Percentiles rank a stretch among this genome's conserved stretches.
Evolutionary conservation across 2,329 filamentous ascomycete genomes (phyloP).

Genomic region (Neoascochyta sp.): DNA sequence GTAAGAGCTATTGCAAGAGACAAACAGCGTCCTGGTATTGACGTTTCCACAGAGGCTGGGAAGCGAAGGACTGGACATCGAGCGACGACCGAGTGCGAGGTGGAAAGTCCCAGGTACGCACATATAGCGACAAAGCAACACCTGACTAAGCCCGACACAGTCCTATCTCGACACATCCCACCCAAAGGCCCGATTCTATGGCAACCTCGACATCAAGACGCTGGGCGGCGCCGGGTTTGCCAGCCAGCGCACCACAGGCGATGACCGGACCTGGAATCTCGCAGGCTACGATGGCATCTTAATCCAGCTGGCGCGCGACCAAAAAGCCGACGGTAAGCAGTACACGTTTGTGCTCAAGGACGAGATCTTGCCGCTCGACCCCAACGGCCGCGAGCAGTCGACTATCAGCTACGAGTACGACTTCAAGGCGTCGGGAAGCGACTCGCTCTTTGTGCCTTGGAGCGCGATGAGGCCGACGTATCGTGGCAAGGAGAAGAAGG

Average conservation of each 20-base stretch:
- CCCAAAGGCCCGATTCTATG: conserved; percentile 56
- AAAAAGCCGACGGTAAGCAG: conserved; percentile 57
- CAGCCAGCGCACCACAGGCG: conserved; percentile 64
- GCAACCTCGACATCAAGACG: conserved; percentile 67
- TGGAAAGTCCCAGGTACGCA: conserved; percentile 57
- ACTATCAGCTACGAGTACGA: conserved; percentile 67
- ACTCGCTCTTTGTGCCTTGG: conserved; percentile 58
- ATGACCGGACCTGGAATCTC: conserved; percentile 61
- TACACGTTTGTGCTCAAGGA: conserved; percentile 78
- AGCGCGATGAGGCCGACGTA: conserved; percentile 66
- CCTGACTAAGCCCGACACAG: conserved; percentile 25
- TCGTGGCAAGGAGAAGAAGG: conserved; percentile 61
- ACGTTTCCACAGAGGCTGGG: conserved; percentile 52
- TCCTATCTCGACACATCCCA: conserved; percentile 46
- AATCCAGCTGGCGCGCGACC: conserved; percentile 49
- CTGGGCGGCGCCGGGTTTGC: conserved; percentile 81
- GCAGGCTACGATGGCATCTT: conserved; percentile 59
- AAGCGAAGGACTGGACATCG: conserved; percentile 59
- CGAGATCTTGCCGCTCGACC: conserved; percentile 53
- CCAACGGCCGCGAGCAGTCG: conserved; percentile 66
- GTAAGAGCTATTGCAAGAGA: too few species aligned
- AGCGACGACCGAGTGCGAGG: conserved; percentile 76
- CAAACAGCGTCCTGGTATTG: background rate
- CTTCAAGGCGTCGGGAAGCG: conserved; percentile 15
- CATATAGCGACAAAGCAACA: conserved; percentile 42